Base-by-base conservation (phyloP, 2,329 filamentous ascomycete genomes). In the Diaporthe ilicicola region DNA sequence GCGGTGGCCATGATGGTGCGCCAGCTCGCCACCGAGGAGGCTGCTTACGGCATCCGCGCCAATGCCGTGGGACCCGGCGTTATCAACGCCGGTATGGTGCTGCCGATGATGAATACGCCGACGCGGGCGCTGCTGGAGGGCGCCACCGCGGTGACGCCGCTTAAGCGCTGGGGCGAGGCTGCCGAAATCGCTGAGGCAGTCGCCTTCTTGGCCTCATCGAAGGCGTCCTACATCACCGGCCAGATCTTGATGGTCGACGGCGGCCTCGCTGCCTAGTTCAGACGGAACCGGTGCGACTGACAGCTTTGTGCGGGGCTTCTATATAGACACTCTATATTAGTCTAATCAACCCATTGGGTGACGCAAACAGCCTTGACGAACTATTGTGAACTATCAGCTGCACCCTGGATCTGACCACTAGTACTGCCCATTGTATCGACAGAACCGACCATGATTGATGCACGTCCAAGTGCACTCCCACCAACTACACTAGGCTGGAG, bases 231-330 rank as follows among this genome's bases (percentile, higher is more conserved):
- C 53, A 65, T 76, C 39, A 76, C 75, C 3, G 75, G 75, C 6
- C 75, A 76, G 70, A 70, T 73, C 4, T 46, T 76, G 39, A 73
- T 69, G 51, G 71, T 76, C 37, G 75, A 76, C 19, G 75, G 75
- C 4, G 75, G 75, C 37, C 59, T 62, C 29, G 42, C 59, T 37
- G 59, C 59, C 42, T 62, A 62, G 29, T 37, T 48, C 42, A 10
- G n/a, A 17, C 27, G 42, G n/a, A 48, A 34, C 42, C 55, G 27
- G 27, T 24, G 46, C n/a, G 44, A 46, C 17, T 44, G 15, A 13
- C 15, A 19, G 10, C 19, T 22, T 55, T 55, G 34, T n/a, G 54
- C n/a, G 32, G 27, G 54, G 34, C 32, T 56, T 39, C 12, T 37
- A 17, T 56, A 56, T 39, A 27, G 34, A 56, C 32, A 39, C 32